These are phyloP conservation scores for Kwoniella mangroviensis DNA, from an alignment of 768 basidiomycete genomes.

Conservation along the genomic window DNA sequence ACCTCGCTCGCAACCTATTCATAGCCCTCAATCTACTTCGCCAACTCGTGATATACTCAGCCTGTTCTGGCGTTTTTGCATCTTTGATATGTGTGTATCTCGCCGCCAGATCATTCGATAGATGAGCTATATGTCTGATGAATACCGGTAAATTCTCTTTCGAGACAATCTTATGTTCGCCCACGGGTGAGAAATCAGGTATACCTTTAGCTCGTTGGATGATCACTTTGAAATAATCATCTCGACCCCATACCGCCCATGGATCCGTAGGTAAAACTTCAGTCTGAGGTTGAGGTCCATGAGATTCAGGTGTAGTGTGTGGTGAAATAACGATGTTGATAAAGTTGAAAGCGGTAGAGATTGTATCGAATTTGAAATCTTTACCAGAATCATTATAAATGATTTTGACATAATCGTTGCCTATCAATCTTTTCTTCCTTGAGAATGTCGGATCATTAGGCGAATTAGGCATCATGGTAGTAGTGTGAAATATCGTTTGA, in stretches of 20 bases:
- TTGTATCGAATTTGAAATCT: conserved; percentile 83
- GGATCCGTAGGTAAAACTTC: conserved; percentile 22
- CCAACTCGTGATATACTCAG: conserved; percentile 90
- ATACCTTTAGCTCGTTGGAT: conserved; percentile 86
- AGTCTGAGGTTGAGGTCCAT: conserved; percentile 19
- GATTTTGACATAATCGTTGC: conserved; percentile 94
- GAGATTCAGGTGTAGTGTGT: conserved; percentile 43
- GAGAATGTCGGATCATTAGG: conserved; percentile 62
- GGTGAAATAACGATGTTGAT: conserved; percentile 97
- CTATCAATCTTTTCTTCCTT: conserved; percentile 93
- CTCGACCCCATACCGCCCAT: conserved; percentile 66
- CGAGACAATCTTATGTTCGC: conserved; percentile 91
- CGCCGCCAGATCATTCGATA: conserved; percentile 88
- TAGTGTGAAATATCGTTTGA: conserved; percentile 91
- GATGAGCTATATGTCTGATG: conserved; percentile 81
- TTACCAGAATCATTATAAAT: conserved; percentile 97
- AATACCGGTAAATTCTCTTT: conserved; percentile 83
- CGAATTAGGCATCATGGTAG: conserved; percentile 91
- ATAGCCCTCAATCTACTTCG: conserved; percentile 77
- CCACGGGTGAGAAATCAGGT: conserved; percentile 91
- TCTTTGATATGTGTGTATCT: conserved; percentile 71
- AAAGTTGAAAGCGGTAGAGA: conserved; percentile 92
- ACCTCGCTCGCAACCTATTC: conserved; percentile 62
- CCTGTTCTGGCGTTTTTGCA: conserved; percentile 64
- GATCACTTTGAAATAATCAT: conserved; percentile 94